Conservation (phyloP, 805 yeast species). For the Monosporozyma yasuniensis region DNA sequence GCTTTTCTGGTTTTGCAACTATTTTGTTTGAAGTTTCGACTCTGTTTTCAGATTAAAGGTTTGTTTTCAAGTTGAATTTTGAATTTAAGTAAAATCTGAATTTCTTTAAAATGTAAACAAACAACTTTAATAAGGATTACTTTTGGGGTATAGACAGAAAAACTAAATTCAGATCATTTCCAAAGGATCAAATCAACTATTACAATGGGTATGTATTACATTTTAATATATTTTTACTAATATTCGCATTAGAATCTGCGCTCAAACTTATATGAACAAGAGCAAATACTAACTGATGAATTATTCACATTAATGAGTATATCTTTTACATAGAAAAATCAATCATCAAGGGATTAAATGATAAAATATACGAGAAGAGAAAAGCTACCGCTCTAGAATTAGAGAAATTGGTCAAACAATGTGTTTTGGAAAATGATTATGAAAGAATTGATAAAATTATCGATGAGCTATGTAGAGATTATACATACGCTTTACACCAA, state of each 20-base stretch:
- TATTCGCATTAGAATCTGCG: too few species aligned
- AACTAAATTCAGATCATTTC: not conserved
- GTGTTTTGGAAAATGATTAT: slow-evolving; percentile 30
- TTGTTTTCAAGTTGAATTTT: not conserved
- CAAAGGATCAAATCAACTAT: not conserved
- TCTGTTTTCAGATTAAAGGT: not conserved
- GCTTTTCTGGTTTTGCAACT: not conserved
- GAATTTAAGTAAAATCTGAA: not conserved
- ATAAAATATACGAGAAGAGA: slow-evolving; percentile 68
- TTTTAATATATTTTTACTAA: not conserved
- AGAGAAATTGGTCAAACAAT: slow-evolving; percentile 68
- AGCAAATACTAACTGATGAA: not conserved
- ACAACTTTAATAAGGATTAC: not conserved
- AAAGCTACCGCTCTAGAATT: slow-evolving; percentile 70
- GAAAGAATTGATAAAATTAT: slow-evolving; percentile 42
- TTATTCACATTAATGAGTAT: not conserved
- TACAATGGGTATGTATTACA: not conserved
- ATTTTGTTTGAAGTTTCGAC: too few species aligned
- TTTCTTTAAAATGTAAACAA: not conserved
- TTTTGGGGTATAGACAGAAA: not conserved
- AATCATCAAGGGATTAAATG: slow-evolving; percentile 58
- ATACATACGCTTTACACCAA: slow-evolving; percentile 75
- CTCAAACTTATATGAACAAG: not conserved
- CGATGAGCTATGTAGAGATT: slow-evolving; percentile 65
- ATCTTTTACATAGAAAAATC: slow-evolving; percentile 40